A percentile compares a stretch with the other conserved stretches of the same genome.
phyloP scores from a whole-genome alignment of 352 stramenopile genomes.

The Aphanomyces invadans region DNA sequence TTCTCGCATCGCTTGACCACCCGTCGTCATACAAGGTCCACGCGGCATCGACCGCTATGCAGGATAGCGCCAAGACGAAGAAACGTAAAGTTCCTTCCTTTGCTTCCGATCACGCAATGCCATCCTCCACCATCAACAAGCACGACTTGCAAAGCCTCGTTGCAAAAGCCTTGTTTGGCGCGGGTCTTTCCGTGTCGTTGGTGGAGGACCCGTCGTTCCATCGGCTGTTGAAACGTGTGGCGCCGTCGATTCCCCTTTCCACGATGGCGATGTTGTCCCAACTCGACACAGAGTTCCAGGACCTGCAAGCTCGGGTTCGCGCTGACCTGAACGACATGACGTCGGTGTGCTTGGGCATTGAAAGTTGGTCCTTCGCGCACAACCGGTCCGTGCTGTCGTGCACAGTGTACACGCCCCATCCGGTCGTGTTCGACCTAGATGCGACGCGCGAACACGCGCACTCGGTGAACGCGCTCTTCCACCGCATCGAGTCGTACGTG shows the following conservation, averaged over 20 bases:
- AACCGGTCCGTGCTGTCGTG: conserved; percentile 49
- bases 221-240: conserved; percentile 55
- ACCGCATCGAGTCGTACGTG: conserved; percentile 57
- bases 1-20: conserved; percentile 3
- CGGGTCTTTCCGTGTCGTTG: conserved; percentile 41
- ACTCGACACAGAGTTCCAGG: conserved; percentile 55
- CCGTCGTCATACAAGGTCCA: not conserved
- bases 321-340: conserved; percentile 45
- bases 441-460: conserved; percentile 42
- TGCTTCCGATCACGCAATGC: no score
- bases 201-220: conserved; percentile 56
- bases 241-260: conserved; percentile 39
- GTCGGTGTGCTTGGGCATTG: conserved; percentile 44
- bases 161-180: conserved; percentile 45
- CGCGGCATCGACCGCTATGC: not conserved
- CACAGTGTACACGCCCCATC: conserved; percentile 44
- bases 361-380: conserved; percentile 37
- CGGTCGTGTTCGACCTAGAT: conserved; percentile 50
- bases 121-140: conserved; percentile 30
- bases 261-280: conserved; percentile 41
- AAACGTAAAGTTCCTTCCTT: not conserved
- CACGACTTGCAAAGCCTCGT: conserved; percentile 48
- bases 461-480: conserved; percentile 39
- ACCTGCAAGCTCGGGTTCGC: conserved; percentile 49
- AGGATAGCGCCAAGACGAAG: not conserved